A percentile compares a stretch with the other conserved stretches of the same genome.
Evolutionary conservation across 1,139 yeast species (phyloP).

Genomic region (Yamadazyma trypodendri): DNA sequence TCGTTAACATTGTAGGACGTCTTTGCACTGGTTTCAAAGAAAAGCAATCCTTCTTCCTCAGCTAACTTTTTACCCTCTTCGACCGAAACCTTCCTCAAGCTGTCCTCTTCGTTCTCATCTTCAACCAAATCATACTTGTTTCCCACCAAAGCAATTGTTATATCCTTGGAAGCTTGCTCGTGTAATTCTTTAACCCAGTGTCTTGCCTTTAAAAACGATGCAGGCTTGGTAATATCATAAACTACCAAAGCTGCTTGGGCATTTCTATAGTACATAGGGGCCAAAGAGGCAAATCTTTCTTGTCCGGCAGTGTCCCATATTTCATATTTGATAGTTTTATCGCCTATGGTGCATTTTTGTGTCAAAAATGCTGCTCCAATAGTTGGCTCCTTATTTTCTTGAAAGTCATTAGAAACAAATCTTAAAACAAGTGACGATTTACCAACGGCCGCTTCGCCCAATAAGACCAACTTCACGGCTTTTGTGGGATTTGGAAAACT

Average conservation of each 20-base stretch:
- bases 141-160: slow-evolving; percentile 90
- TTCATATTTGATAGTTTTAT: slow-evolving; percentile 89
- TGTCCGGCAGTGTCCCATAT: slow-evolving; percentile 99
- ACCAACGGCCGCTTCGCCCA: slow-evolving; percentile 98
- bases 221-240: slow-evolving; percentile 93
- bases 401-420: slow-evolving; percentile 93
- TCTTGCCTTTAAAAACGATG: slow-evolving; percentile 96
- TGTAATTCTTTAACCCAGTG: slow-evolving; percentile 98
- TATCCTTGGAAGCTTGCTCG: slow-evolving; percentile 90
- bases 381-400: slow-evolving; percentile 95
- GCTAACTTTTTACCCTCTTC: slow-evolving; percentile 81
- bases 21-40: slow-evolving; percentile 93
- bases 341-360: slow-evolving; percentile 89
- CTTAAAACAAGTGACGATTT: slow-evolving; percentile 90
- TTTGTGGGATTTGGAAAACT: slow-evolving; percentile 49
- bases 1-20: slow-evolving; percentile 81
- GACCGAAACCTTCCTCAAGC: slow-evolving; percentile 72
- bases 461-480: slow-evolving; percentile 81
- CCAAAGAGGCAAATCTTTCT: slow-evolving; percentile 92
- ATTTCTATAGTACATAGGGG: slow-evolving; percentile 97
- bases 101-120: slow-evolving; percentile 23
- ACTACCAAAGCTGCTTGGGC: slow-evolving; percentile 99
- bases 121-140: slow-evolving; percentile 78
- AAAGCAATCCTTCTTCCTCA: slow-evolving; percentile 72
- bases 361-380: slow-evolving; percentile 97